A percentile compares a stretch with the other conserved stretches of the same genome.
These are phyloP conservation scores for Laguncularia racemosa DNA, from an alignment of 345 rosid genomes.

Conservation along the genomic window DNA sequence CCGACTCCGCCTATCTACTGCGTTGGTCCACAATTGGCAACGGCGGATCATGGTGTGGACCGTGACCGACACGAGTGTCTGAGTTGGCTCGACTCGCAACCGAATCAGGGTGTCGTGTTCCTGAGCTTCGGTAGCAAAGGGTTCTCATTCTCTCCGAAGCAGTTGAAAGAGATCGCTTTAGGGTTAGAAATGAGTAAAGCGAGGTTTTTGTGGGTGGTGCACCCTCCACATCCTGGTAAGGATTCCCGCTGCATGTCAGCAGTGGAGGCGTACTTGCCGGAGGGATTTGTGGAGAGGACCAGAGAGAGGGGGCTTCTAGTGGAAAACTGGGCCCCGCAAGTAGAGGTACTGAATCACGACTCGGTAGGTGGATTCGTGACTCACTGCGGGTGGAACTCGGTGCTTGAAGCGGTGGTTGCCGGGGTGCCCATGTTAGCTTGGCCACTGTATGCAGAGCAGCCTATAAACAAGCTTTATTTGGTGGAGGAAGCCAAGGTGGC, in stretches of 20 bases:
- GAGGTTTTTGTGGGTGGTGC: constrained; percentile 21
- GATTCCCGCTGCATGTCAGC: not conserved
- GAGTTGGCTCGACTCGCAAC: constrained; percentile 17
- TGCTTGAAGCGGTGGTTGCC: constrained; percentile 10
- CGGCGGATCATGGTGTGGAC: not conserved
- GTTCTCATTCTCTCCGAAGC: not conserved
- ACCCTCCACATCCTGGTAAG: not conserved
- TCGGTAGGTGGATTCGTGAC: constrained; percentile 18
- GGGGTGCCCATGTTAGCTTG: constrained; percentile 16
- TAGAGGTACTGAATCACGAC: constrained; percentile 6
- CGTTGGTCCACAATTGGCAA: constrained; percentile 8
- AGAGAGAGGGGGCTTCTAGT: constrained; percentile 10
- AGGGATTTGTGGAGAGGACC: constrained; percentile 15
- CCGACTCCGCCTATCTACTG: constrained; percentile 10
- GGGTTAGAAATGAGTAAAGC: constrained; percentile 15
- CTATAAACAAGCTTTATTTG: constrained; percentile 7
- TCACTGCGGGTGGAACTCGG: constrained; percentile 23
- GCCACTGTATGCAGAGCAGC: constrained; percentile 17
- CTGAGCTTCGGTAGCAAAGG: constrained; percentile 18
- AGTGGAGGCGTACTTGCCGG: constrained; percentile 4
- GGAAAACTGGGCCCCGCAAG: constrained; percentile 16
- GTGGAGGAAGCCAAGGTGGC: constrained; percentile 16
- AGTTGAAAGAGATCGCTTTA: constrained; percentile 13
- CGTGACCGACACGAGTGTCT: not conserved
- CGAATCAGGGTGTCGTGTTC: constrained; percentile 15